A percentile compares a stretch with the other conserved stretches of the same genome.
phyloP scores from a whole-genome alignment of 2,329 filamentous ascomycete genomes.

The Penicillium polonicum region DNA sequence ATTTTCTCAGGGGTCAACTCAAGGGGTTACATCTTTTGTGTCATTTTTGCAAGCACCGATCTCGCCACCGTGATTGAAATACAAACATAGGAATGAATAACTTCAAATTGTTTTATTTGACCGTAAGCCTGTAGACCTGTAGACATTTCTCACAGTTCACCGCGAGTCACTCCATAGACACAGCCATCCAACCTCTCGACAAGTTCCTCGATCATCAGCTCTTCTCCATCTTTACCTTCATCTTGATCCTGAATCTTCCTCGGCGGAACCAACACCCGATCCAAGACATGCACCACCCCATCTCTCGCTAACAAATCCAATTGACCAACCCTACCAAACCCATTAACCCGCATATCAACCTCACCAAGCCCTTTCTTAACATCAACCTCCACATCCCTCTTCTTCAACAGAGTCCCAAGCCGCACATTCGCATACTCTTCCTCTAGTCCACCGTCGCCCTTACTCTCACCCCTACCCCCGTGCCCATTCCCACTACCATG shows the following conservation, averaged over 20 bases:
- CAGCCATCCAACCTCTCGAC: constrained; percentile 20
- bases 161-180: constrained; percentile 6
- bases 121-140: constrained; percentile 5
- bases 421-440: constrained; percentile 19
- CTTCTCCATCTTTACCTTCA: constrained; percentile 7
- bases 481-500: not conserved
- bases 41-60: constrained; percentile 6
- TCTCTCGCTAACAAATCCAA: constrained; percentile 72
- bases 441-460: constrained; percentile 37
- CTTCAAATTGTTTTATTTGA: constrained; percentile 13
- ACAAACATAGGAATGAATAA: constrained; percentile 25
- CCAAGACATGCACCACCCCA: constrained; percentile 78
- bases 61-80: constrained; percentile 16
- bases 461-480: constrained; percentile 38
- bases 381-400: constrained; percentile 68
- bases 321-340: constrained; percentile 62
- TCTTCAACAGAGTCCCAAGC: constrained; percentile 58
- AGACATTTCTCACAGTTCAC: constrained; percentile 8
- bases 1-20: not conserved
- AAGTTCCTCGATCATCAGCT: constrained; percentile 20
- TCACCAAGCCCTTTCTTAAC: constrained; percentile 67
- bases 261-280: constrained; percentile 73
- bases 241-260: constrained; percentile 43
- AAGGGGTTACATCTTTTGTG: not conserved
- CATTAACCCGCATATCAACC: constrained; percentile 73